Percentiles rank a stretch among this genome's conserved stretches.
Conservation (phyloP, 2,329 filamentous ascomycete genomes). For the Pleomassaria siparia region DNA sequence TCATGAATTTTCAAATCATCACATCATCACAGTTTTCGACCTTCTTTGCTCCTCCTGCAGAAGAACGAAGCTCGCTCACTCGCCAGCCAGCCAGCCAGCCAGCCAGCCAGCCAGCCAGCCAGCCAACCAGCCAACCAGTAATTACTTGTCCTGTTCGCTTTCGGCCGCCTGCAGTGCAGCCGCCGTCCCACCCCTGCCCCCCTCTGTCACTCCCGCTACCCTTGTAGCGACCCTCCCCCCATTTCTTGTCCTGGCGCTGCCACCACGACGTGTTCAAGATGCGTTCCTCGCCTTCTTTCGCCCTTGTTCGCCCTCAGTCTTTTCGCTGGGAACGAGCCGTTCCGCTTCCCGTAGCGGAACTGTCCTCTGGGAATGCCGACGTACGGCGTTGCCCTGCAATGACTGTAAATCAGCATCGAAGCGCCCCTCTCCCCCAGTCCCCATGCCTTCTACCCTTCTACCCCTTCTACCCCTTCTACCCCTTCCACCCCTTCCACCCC, state of each 20-base stretch:
- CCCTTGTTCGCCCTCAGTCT: not conserved
- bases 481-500: too few relatives aligned
- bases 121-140: too few relatives aligned
- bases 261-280: not conserved
- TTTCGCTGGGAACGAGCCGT: constrained; percentile 15
- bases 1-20: too few relatives aligned
- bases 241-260: not conserved
- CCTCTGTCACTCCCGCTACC: not conserved
- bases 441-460: too few relatives aligned
- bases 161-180: not conserved
- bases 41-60: too few relatives aligned
- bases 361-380: constrained; percentile 5
- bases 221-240: not conserved
- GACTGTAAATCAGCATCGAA: not conserved
- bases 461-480: too few relatives aligned
- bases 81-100: too few relatives aligned
- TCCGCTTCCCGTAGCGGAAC: constrained; percentile 13
- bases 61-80: too few relatives aligned
- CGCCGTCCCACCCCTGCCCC: constrained; percentile 1
- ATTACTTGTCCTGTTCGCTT: too few relatives aligned
- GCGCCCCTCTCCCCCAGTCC: too few relatives aligned
- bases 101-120: too few relatives aligned
- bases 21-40: too few relatives aligned
- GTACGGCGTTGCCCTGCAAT: not conserved
- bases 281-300: not conserved